Conservation (phyloP, 202 grass and related monocot genomes). For the Bolboschoenoplectus hybrid region DNA sequence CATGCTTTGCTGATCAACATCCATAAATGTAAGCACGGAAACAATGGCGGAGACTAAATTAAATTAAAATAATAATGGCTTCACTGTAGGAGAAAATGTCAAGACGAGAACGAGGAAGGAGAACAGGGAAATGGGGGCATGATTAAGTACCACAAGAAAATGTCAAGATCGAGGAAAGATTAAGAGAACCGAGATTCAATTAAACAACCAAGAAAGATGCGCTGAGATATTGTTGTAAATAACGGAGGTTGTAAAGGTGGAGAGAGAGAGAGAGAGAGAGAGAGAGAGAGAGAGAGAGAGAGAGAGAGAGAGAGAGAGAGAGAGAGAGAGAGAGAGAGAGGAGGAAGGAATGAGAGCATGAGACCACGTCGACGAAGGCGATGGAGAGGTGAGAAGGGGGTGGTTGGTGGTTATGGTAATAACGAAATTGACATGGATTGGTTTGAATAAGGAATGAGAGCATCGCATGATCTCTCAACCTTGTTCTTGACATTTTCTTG, state of each 20-base stretch:
- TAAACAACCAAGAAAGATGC: not conserved
- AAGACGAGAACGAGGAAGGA: not conserved
- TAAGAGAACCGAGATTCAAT: not conserved
- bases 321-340: too few relatives aligned
- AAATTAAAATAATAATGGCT: not conserved
- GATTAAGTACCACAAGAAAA: conserved; percentile 10
- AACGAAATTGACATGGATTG: conserved; percentile 27
- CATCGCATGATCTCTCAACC: not conserved
- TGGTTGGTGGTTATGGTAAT: not conserved
- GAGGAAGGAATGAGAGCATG: not conserved
- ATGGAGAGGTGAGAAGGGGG: not conserved
- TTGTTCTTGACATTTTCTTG: not conserved
- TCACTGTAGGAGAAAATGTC: not conserved
- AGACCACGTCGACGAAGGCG: conserved; percentile 17
- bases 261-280: not conserved
- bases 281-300: too few relatives aligned
- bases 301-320: not conserved
- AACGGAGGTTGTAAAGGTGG: conserved; percentile 9
- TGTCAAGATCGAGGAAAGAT: not conserved
- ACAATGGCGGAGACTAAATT: conserved; percentile 4
- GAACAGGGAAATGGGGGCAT: not conserved
- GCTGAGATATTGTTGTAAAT: not conserved
- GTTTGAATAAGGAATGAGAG: too few relatives aligned
- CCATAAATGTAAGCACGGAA: conserved; percentile 1
- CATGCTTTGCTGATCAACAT: conserved; percentile 26